phyloP scores from a whole-genome alignment of 495 filamentous ascomycete genomes.

The Tuber magnatum region DNA sequence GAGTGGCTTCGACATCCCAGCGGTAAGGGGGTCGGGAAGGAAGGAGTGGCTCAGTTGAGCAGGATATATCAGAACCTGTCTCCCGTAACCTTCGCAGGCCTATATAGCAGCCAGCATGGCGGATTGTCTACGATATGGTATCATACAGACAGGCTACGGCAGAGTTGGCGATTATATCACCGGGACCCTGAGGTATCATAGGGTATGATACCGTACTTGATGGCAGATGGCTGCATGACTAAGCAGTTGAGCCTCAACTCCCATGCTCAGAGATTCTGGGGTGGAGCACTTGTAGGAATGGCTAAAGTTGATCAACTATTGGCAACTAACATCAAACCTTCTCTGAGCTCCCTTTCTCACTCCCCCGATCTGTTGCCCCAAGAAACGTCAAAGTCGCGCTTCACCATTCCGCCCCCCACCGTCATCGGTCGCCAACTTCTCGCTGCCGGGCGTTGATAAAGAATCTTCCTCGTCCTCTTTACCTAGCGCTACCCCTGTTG shows the following conservation, averaged over 20 bases:
- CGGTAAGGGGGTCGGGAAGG: conserved; percentile 2
- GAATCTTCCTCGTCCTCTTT: conserved; percentile 7
- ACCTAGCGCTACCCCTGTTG: background rate
- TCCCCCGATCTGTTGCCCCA: conserved; percentile 33
- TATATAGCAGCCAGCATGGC: background rate
- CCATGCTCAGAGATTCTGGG: conserved; percentile 24
- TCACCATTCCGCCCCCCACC: conserved; percentile 27
- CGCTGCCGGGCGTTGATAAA: conserved; percentile 28
- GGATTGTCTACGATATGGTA: background rate
- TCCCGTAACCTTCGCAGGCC: background rate
- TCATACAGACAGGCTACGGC: background rate
- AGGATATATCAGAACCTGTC: conserved; percentile 7
- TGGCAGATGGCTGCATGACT: conserved; percentile 2
- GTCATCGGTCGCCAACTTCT: conserved; percentile 29
- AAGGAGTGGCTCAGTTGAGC: conserved; percentile 7
- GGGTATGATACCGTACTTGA: background rate
- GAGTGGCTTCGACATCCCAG: conserved; percentile 26
- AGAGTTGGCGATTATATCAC: background rate
- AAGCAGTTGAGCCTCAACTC: conserved; percentile 23
- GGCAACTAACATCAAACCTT: conserved; percentile 23
- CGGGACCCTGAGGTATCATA: too few relatives aligned
- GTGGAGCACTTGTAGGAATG: conserved; percentile 28
- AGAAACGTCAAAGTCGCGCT: conserved; percentile 34
- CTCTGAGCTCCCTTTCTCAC: conserved; percentile 30
- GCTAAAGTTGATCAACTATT: conserved; percentile 2